Percentiles rank a stretch among this genome's conserved stretches.
These are phyloP conservation scores for Protomyces inundatus DNA, from an alignment of 1,139 yeast species.

Conservation along the genomic window DNA sequence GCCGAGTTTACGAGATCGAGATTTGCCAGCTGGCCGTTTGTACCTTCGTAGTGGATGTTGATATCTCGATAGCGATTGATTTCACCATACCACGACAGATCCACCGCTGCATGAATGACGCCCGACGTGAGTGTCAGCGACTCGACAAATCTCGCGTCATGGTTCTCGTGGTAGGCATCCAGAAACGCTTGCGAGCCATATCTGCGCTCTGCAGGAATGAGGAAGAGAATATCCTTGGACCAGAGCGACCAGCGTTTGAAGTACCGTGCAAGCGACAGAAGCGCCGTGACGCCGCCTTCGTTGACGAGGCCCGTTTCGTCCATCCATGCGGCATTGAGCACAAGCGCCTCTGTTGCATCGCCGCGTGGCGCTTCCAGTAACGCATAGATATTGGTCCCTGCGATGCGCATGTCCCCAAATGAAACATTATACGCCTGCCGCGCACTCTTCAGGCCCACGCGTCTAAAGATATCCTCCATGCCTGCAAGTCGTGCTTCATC, in stretches of 20 bases:
- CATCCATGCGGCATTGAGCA: constrained; percentile 80
- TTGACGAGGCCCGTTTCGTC: constrained; percentile 56
- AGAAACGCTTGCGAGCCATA: constrained; percentile 81
- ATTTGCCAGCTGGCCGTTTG: constrained; percentile 94
- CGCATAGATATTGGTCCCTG: constrained; percentile 63
- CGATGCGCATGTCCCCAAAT: constrained; percentile 37
- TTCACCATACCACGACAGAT: constrained; percentile 68
- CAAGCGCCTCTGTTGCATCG: constrained; percentile 94
- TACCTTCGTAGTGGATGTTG: constrained; percentile 77
- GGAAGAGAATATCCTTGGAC: constrained; percentile 89
- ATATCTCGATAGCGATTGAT: constrained; percentile 65
- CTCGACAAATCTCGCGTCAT: neutral
- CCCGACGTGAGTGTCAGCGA: constrained; percentile 89
- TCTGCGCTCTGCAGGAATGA: constrained; percentile 69
- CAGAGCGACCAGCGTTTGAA: constrained; percentile 83
- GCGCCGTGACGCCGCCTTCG: constrained; percentile 73
- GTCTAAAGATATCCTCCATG: constrained; percentile 58
- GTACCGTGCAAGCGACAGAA: constrained; percentile 69
- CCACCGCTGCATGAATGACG: constrained; percentile 83
- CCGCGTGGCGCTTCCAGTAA: constrained; percentile 90
- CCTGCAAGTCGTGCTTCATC: constrained; percentile 41
- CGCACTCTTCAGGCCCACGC: constrained; percentile 68
- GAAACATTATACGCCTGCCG: constrained; percentile 42
- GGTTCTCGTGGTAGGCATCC: constrained; percentile 66
- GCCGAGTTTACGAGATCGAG: constrained; percentile 83